phyloP scores from a whole-genome alignment of 2,329 filamentous ascomycete species.

The Bimuria novae-zelandiae region DNA sequence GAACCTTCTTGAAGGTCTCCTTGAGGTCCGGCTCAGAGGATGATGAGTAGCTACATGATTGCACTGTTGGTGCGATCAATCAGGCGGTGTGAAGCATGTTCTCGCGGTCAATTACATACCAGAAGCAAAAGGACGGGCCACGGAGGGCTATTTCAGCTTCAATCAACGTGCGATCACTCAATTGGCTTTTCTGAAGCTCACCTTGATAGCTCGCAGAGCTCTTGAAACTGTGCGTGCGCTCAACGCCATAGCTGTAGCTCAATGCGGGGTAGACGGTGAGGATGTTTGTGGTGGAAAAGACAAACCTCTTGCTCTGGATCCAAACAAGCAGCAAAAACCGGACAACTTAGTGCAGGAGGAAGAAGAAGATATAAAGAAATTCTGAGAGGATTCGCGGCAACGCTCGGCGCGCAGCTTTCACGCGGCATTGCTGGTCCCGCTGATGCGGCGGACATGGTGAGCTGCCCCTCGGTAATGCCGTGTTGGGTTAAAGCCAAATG shows the following conservation, averaged over 20 bases:
- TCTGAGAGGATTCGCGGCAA: slow-evolving; percentile 32
- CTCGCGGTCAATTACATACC: slow-evolving; percentile 39
- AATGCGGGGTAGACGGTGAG: slow-evolving; percentile 34
- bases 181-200: slow-evolving; percentile 46
- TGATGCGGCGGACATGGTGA: slow-evolving; percentile 32
- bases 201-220: slow-evolving; percentile 68
- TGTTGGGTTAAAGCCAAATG: slow-evolving; percentile 26
- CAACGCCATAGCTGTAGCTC: slow-evolving; percentile 62
- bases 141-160: slow-evolving; percentile 29
- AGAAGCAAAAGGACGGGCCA: slow-evolving; percentile 38
- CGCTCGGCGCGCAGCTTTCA: slow-evolving; percentile 32
- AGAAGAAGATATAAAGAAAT: slow-evolving; percentile 15
- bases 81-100: slow-evolving; percentile 12
- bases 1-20: slow-evolving; percentile 77
- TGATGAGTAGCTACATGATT: slow-evolving; percentile 67
- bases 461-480: slow-evolving; percentile 38
- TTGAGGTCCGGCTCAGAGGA: slow-evolving; percentile 87
- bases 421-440: slow-evolving; percentile 25
- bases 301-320: slow-evolving; percentile 17
- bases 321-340: slow-evolving; percentile 13
- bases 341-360: background rate
- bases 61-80: slow-evolving; percentile 34
- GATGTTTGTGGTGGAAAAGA: slow-evolving; percentile 25
- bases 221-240: slow-evolving; percentile 65
- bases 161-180: slow-evolving; percentile 17